phyloP scores from a whole-genome alignment of 2,329 filamentous ascomycete genomes.

The Aphanoascus verrucosus region DNA sequence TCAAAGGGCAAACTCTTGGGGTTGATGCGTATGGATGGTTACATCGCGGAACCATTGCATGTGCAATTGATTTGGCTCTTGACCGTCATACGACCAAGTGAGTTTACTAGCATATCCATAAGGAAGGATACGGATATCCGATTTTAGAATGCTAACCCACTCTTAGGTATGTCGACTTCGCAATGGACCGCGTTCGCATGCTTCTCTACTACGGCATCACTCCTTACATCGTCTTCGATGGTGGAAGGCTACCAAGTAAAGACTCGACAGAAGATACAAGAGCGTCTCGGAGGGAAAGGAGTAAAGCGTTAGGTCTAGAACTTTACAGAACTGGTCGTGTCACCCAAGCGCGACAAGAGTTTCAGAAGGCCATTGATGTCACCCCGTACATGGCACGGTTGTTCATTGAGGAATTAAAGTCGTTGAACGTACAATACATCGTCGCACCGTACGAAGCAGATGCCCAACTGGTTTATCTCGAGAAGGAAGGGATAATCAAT shows the following conservation, averaged over 20 bases:
- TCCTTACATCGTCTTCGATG: conserved; percentile 95
- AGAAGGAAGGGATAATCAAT: conserved; percentile 68
- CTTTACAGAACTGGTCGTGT: conserved; percentile 71
- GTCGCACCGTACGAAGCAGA: conserved; percentile 97
- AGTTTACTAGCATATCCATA: conserved; percentile 22
- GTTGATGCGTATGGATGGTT: conserved; percentile 98
- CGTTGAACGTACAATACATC: conserved; percentile 67
- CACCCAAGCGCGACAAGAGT: conserved; percentile 68
- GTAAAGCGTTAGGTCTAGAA: conserved; percentile 63
- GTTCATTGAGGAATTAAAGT: conserved; percentile 84
- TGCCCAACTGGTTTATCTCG: conserved; percentile 89
- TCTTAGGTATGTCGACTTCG: conserved; percentile 73
- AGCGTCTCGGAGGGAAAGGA: conserved; percentile 63
- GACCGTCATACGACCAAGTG: conserved; percentile 81
- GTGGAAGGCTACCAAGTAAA: conserved; percentile 90
- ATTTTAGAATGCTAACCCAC: not conserved
- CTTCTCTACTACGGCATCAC: conserved; percentile 82
- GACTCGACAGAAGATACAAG: conserved; percentile 72
- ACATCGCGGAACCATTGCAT: conserved; percentile 81
- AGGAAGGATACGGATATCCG: not conserved
- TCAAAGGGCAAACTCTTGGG: conserved; percentile 76
- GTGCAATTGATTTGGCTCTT: conserved; percentile 80
- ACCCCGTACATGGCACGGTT: conserved; percentile 91
- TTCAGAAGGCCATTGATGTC: conserved; percentile 92
- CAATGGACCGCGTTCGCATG: conserved; percentile 86